These are phyloP conservation scores for Anthracocystis setariae DNA, from an alignment of 1,284 basidiomycete species.

Conservation along the genomic window DNA sequence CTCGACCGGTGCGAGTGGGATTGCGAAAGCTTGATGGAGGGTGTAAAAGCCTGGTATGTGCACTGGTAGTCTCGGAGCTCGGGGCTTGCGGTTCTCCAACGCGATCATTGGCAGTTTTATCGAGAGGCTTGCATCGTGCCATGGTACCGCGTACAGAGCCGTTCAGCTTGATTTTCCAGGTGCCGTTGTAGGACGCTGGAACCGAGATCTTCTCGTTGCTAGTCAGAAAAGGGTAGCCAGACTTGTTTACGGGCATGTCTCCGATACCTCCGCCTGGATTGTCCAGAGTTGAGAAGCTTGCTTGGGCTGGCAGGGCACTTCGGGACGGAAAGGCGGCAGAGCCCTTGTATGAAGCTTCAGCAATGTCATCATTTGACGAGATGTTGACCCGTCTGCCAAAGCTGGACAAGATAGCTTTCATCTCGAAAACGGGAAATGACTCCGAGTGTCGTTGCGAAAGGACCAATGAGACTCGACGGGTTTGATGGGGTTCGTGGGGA, in stretches of 20 bases:
- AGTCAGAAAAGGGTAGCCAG: neutral
- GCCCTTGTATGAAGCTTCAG: conserved; percentile 2
- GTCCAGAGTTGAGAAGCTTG: conserved; percentile 13
- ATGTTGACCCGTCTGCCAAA: conserved; percentile 29
- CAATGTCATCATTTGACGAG: conserved; percentile 3
- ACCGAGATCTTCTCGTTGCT: neutral
- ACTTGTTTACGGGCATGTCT: conserved; percentile 10
- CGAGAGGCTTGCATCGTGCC: conserved; percentile 1
- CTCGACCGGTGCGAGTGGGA: neutral
- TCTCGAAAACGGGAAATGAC: too few relatives aligned
- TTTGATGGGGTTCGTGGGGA: neutral
- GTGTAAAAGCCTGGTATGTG: conserved; percentile 7
- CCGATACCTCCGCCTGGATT: conserved; percentile 17
- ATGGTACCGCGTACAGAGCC: conserved; percentile 5
- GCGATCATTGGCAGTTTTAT: neutral
- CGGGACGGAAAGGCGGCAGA: neutral
- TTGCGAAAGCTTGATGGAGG: conserved; percentile 28
- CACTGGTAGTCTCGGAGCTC: neutral
- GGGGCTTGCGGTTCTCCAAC: neutral
- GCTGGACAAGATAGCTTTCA: conserved; percentile 36
- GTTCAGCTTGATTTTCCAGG: conserved; percentile 16
- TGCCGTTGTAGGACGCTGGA: neutral
- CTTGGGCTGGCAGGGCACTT: neutral
- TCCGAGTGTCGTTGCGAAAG: too few relatives aligned
- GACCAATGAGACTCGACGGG: too few relatives aligned